phyloP scores from a whole-genome alignment of 2,329 filamentous ascomycete genomes.

The Blumeria graminis region DNA sequence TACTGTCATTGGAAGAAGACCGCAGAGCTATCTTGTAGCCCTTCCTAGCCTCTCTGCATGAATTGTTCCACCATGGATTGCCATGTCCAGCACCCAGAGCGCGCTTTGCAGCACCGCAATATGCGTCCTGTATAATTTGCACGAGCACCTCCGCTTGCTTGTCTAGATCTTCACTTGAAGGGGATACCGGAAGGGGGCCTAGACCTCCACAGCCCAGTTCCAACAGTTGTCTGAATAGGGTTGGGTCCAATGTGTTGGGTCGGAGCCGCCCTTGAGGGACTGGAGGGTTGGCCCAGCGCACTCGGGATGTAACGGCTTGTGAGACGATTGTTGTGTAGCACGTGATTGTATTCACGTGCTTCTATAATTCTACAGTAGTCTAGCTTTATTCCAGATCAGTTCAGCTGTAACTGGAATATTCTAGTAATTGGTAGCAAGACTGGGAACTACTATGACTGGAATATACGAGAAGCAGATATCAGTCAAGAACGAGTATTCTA shows the following conservation, averaged over 20 bases:
- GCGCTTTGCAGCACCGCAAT: not conserved
- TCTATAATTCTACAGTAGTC: too few species aligned
- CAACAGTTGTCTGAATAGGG: not conserved
- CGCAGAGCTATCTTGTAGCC: not conserved
- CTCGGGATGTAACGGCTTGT: too few species aligned
- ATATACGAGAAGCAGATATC: too few species aligned
- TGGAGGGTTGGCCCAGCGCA: not conserved
- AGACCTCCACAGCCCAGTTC: not conserved
- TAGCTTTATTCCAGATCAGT: too few species aligned
- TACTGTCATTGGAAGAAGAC: not conserved
- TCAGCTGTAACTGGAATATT: too few species aligned
- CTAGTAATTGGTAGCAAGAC: too few species aligned
- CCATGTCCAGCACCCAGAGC: not conserved
- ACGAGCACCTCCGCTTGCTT: not conserved
- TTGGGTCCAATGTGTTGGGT: not conserved
- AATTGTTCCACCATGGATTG: not conserved
- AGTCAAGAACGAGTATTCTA: too few species aligned
- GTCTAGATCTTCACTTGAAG: not conserved
- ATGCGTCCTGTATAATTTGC: not conserved
- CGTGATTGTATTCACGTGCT: too few species aligned
- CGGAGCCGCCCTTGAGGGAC: not conserved
- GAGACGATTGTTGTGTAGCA: too few species aligned
- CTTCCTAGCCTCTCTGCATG: not conserved
- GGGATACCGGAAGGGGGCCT: not conserved
- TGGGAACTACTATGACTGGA: too few species aligned